phyloP scores from a whole-genome alignment of 1,284 basidiomycete species.

The Schizophyllum commune region DNA sequence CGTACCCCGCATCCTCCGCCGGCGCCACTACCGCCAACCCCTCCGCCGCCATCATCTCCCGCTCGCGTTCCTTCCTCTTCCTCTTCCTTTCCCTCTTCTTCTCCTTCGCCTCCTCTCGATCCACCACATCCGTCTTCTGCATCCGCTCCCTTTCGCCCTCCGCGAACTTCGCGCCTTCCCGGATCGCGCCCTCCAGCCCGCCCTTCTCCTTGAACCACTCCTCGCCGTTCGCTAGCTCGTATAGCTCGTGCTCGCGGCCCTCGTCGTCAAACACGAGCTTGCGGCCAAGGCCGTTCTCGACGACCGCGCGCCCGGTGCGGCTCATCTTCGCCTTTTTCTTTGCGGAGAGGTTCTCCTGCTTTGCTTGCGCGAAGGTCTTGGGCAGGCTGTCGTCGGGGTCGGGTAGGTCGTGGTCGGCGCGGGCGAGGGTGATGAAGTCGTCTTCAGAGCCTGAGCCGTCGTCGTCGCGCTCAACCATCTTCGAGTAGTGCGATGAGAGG shows the following conservation, averaged over 20 bases:
- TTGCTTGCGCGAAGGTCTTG: conserved; percentile 19
- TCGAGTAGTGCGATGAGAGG: conserved; percentile 86
- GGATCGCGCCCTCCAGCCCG: conserved; percentile 54
- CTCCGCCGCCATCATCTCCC: conserved; percentile 44
- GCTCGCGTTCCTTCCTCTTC: conserved; percentile 84
- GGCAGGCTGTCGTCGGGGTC: conserved; percentile 28
- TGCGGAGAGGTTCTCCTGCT: conserved; percentile 16
- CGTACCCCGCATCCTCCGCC: conserved; percentile 52
- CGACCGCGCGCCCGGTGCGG: conserved; percentile 71
- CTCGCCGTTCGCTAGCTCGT: conserved; percentile 71
- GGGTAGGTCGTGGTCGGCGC: conserved; percentile 77
- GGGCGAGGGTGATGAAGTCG: conserved; percentile 92
- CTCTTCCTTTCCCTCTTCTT: conserved; percentile 82
- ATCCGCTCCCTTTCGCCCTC: conserved; percentile 67
- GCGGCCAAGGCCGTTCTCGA: conserved; percentile 53
- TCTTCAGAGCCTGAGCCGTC: conserved; percentile 36
- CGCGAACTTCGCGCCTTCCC: conserved; percentile 63
- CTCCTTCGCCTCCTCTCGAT: conserved; percentile 79
- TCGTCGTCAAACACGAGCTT: conserved; percentile 85
- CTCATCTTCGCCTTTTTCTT: conserved; percentile 59
- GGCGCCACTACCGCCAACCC: conserved; percentile 23
- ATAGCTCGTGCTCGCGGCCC: conserved; percentile 72
- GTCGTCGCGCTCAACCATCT: conserved; percentile 71
- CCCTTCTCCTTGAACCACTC: conserved; percentile 55
- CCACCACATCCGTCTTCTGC: conserved; percentile 63